Evolutionary conservation across 371 early-diverging fungal species (phyloP).

Genomic region (Mucor racemosus): DNA sequence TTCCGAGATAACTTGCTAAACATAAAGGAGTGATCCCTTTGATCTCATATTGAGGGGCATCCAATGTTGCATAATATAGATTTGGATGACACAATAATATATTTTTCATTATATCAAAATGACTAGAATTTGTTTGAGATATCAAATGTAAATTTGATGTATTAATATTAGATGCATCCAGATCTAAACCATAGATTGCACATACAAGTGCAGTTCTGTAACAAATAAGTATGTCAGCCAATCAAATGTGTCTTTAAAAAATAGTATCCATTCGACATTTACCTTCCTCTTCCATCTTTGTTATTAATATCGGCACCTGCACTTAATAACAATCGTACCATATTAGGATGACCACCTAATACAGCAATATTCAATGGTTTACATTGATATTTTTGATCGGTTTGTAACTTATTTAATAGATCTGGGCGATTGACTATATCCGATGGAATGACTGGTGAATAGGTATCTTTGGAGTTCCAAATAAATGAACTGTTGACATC

Average conservation of each 20-base stretch:
- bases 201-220: constrained; percentile 62
- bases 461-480: constrained; percentile 56
- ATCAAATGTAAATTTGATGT: constrained; percentile 64
- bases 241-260: background rate
- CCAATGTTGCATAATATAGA: constrained; percentile 56
- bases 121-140: constrained; percentile 58
- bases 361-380: constrained; percentile 76
- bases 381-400: constrained; percentile 53
- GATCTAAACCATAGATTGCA: constrained; percentile 64
- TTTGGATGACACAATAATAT: constrained; percentile 62
- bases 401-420: constrained; percentile 35
- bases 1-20: constrained; percentile 75
- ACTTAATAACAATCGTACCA: constrained; percentile 60
- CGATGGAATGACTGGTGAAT: constrained; percentile 48
- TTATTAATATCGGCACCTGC: constrained; percentile 68
- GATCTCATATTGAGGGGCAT: constrained; percentile 70
- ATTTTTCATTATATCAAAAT: constrained; percentile 63
- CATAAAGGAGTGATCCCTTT: constrained; percentile 79
- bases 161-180: constrained; percentile 58
- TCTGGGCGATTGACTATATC: constrained; percentile 37
- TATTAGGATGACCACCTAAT: constrained; percentile 65
- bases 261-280: constrained; percentile 1
- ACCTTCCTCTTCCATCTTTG: constrained; percentile 76
- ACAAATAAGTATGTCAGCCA: background rate
- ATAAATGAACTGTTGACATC: constrained; percentile 59